These are phyloP conservation scores for Entomortierella parvispora DNA, from an alignment of 192 early-diverging fungal genomes.

Conservation along the genomic window DNA sequence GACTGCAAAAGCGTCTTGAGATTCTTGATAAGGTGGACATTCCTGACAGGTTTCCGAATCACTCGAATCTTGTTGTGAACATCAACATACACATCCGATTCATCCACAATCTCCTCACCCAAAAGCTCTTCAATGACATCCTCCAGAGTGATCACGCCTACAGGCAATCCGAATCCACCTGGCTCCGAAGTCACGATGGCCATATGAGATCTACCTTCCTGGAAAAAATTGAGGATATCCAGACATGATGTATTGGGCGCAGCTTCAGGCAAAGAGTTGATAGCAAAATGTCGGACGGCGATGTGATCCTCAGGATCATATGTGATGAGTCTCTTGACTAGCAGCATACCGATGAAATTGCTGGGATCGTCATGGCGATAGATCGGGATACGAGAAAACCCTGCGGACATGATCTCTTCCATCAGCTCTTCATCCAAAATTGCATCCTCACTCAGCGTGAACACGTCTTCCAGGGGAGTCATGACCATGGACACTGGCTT, in stretches of 20 bases:
- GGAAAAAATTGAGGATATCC: slow-evolving; percentile 83
- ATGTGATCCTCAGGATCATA: slow-evolving; percentile 66
- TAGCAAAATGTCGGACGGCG: slow-evolving; percentile 57
- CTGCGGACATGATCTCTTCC: slow-evolving; percentile 64
- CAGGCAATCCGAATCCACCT: slow-evolving; percentile 14
- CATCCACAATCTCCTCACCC: slow-evolving; percentile 83
- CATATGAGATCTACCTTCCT: slow-evolving; percentile 83
- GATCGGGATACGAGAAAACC: slow-evolving; percentile 75
- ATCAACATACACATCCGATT: slow-evolving; percentile 69
- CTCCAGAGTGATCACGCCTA: slow-evolving; percentile 81
- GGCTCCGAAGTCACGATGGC: slow-evolving; percentile 60
- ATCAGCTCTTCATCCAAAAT: slow-evolving; percentile 61
- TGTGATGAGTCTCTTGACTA: slow-evolving; percentile 54
- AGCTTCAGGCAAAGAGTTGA: slow-evolving; percentile 50
- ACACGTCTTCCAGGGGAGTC: slow-evolving; percentile 69
- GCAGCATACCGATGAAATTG: slow-evolving; percentile 25
- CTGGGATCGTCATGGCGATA: slow-evolving; percentile 41
- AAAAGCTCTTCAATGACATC: slow-evolving; percentile 88
- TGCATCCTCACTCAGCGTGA: slow-evolving; percentile 62
- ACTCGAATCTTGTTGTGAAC: slow-evolving; percentile 63
- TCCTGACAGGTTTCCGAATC: slow-evolving; percentile 46
- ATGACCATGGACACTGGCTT: slow-evolving; percentile 69
- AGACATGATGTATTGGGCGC: slow-evolving; percentile 49
- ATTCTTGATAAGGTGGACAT: slow-evolving; percentile 22
- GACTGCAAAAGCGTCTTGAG: slow-evolving; percentile 14